Base-by-base conservation (phyloP, 768 basidiomycete genomes). In the Boletellus ananas region DNA sequence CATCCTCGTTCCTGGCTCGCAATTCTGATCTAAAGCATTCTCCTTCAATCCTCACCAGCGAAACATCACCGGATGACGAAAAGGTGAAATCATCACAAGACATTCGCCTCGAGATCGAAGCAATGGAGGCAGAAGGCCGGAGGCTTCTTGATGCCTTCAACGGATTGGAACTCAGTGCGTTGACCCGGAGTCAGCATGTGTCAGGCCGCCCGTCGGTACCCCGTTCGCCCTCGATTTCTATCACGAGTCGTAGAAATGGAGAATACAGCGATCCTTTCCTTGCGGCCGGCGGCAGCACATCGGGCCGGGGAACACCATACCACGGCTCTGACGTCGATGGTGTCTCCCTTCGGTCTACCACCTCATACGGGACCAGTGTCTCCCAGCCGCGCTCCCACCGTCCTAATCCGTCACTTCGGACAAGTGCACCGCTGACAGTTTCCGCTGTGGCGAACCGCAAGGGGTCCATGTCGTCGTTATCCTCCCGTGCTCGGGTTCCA, bases 81-180 rank as follows among this genome's bases (percentile, higher is more conserved):
- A 74, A 71, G 45, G 66, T 81, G 49, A 77, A 79, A 50, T 77
- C 84, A n/a, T 75, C 79, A 50, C 73, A 77, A 54, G 76, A 84
- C 34, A 81, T 90, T 47, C 80, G 77, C 34, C 71, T 77, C 39
- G 84, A 90, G 58, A 85, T 91, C 37, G 70, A 76, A 51, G 66
- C 74, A 6, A 79, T 91, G 37, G 87, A 90, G 63, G 81, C 81
- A 29, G 88, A 91, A 62, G 81, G 79, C 6, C 75, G 77, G 53
- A 74, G 84, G 43, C 67, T 90, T 40, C 76, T 89, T 68, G 88
- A 90, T 60, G 87, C 87, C 3, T 90, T 90, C 65, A 87, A 80
- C 57, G 86, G 88, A 9, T 72, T 90, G 34, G 88, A 90, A 64
- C 72, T 90, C 50, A 84, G 77, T 31, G 79, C 83, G 18, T 68